Evolutionary conservation across 768 basidiomycete genomes (phyloP).

Genomic region (Pilatotrama ljubarskyi): DNA sequence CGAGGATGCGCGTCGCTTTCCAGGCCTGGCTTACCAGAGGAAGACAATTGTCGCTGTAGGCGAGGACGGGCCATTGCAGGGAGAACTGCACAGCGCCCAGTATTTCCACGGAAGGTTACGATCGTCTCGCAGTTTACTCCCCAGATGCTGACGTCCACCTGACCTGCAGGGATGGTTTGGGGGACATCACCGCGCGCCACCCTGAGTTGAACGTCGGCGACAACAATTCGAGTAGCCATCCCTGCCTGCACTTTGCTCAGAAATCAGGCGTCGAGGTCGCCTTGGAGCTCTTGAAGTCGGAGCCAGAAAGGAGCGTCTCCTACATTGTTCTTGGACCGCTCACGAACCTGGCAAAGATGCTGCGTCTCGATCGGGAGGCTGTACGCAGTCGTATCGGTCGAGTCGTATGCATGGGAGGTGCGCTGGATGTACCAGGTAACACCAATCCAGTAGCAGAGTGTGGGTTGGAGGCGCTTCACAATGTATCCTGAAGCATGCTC

Average conservation of each 20-base stretch:
- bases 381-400: constrained; percentile 63
- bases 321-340: constrained; percentile 77
- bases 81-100: constrained; percentile 70
- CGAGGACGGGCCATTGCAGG: constrained; percentile 63
- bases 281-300: constrained; percentile 52
- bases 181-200: constrained; percentile 59
- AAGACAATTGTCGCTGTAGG: constrained; percentile 71
- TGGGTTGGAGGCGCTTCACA: constrained; percentile 39
- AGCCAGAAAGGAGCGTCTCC: constrained; percentile 56
- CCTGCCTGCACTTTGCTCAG: constrained; percentile 48
- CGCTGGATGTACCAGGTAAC: constrained; percentile 89
- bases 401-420: constrained; percentile 93
- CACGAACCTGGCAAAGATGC: constrained; percentile 74
- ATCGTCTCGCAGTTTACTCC: neutral
- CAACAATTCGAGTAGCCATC: constrained; percentile 32
- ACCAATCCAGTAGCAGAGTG: constrained; percentile 82
- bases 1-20: constrained; percentile 54
- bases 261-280: constrained; percentile 54
- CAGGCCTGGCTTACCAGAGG: constrained; percentile 49
- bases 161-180: constrained; percentile 63
- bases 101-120: constrained; percentile 82
- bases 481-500: neutral
- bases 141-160: neutral
- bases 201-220: constrained; percentile 54
- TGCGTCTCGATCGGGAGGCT: constrained; percentile 53